Evolutionary conservation across 2,329 filamentous ascomycete species (phyloP), one percentile per base, ranked within the genome.

Genomic region (Alternaria sp.): DNA sequence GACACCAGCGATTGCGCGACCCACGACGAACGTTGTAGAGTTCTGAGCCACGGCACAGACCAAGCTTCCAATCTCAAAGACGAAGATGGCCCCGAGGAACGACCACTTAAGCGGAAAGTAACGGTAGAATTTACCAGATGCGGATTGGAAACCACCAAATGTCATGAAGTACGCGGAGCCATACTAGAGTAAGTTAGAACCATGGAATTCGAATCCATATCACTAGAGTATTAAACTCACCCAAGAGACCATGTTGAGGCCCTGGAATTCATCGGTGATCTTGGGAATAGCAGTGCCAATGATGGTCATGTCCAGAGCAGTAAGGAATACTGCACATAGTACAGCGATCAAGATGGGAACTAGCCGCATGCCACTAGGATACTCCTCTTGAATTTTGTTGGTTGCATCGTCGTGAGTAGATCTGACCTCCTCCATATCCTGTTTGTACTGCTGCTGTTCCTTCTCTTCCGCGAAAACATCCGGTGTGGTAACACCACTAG

Each of bases 51-150:
- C 72, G 71, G 50, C 86, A 65, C 85, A 87, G 14, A 89, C 69
- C 9, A 84, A 65, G 0, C 84, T 86, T 2, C 86, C 86, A 8
- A 87, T 16, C 65, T 87, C 84, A 64, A 89, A 88, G 60, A 87
- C 52, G 58, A 72, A 63, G 40, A 79, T 77, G 4, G 71, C 46
- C 2, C 66, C 48, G 11, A 81, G 54, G 59, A 79, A 82, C 18
- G 69, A 68, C 16, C 59, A 67, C 63, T 82, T 82, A 10, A 78
- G 71, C 5, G 74, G 68, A 61, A 80, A 81, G 67, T 80, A 84
- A 40, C 79, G 83, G 71, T 82, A 85, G 3, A 79, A 67, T 54
- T 82, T 81, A 3, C 85, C 84, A 62, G 78, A 80, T 0, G 78
- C 72, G 2, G 81, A 78, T 55, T 85, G 82, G 54, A 85, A 81